Conservation (phyloP, 2,329 filamentous ascomycete species). For the Neospermospora avenae region DNA sequence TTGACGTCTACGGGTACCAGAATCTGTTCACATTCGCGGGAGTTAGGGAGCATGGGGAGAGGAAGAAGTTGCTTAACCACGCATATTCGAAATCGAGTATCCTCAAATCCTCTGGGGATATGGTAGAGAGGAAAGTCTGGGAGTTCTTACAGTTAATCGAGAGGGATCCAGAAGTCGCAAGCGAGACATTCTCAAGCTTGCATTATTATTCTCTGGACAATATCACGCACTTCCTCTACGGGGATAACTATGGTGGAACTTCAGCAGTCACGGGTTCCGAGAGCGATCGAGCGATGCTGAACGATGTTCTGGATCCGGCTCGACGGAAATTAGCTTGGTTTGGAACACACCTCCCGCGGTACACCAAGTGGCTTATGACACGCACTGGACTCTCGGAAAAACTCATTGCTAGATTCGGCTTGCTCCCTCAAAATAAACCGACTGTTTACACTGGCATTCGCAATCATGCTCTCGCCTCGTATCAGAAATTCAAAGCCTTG, state of each 20-base stretch:
- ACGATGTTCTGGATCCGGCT: slow-evolving; percentile 47
- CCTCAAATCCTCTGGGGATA: slow-evolving; percentile 34
- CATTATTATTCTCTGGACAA: slow-evolving; percentile 53
- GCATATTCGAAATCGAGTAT: slow-evolving; percentile 51
- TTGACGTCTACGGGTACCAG: slow-evolving; percentile 49
- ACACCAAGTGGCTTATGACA: slow-evolving; percentile 48
- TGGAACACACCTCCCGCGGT: slow-evolving; percentile 42
- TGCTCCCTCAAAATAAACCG: slow-evolving; percentile 49
- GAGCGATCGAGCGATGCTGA: slow-evolving; percentile 40
- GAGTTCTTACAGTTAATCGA: slow-evolving; percentile 42
- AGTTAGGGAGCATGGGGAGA: slow-evolving; percentile 42
- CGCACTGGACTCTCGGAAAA: slow-evolving; percentile 38
- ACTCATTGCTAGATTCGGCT: slow-evolving; percentile 32
- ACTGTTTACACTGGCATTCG: slow-evolving; percentile 50
- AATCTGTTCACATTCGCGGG: slow-evolving; percentile 51
- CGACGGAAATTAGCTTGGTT: slow-evolving; percentile 48
- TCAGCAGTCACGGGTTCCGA: slow-evolving; percentile 39
- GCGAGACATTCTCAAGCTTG: slow-evolving; percentile 47
- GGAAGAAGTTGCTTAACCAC: slow-evolving; percentile 51
- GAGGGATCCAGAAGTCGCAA: slow-evolving; percentile 32
- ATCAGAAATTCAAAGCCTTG: slow-evolving; percentile 20
- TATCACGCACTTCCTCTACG: slow-evolving; percentile 52
- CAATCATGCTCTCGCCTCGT: slow-evolving; percentile 38
- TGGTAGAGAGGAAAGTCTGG: slow-evolving; percentile 40
- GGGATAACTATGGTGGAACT: slow-evolving; percentile 41